A percentile compares a stretch with the other conserved stretches of the same genome.
Evolutionary conservation across 2,329 filamentous ascomycete species (phyloP).

Genomic region (Diplocarpon mali): DNA sequence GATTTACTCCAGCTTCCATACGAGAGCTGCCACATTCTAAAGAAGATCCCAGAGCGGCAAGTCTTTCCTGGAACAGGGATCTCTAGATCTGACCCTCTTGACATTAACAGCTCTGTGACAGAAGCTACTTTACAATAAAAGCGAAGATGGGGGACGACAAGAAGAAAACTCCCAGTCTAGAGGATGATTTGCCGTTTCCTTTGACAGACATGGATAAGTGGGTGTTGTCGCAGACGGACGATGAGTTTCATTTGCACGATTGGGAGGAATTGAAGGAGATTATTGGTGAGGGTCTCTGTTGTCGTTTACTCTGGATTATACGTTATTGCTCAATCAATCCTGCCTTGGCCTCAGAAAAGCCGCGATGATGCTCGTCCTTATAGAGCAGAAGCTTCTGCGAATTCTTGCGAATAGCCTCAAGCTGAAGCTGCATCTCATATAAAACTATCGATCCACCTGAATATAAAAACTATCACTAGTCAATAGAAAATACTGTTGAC

Average conservation of each 20-base stretch:
- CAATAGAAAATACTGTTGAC: no score
- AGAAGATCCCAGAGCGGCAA: constrained; percentile 1
- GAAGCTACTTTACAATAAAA: no score
- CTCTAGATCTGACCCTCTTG: constrained; percentile 7
- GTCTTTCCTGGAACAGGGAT: constrained; percentile 8
- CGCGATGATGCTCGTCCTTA: not conserved
- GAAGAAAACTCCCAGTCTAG: not conserved
- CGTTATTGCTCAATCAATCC: not conserved
- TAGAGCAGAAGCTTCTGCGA: not conserved
- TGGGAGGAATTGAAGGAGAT: constrained; percentile 66
- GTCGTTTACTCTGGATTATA: not conserved
- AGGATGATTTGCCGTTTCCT: constrained; percentile 38
- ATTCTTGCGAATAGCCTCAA: not conserved
- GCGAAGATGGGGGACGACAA: constrained; percentile 6
- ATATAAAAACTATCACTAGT: no score
- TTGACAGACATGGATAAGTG: constrained; percentile 47
- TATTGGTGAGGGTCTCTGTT: constrained; percentile 40
- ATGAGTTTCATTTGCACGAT: constrained; percentile 56
- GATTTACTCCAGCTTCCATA: no score
- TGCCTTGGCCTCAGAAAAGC: no score
- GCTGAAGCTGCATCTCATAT: not conserved
- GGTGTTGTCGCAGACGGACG: constrained; percentile 53
- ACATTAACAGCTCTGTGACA: no score
- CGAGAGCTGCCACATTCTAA: no score
- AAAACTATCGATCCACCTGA: no score